A percentile compares a stretch with the other conserved stretches of the same genome.
These are phyloP conservation scores for Prunus kanzakura DNA, from an alignment of 306 rosid genomes.

Conservation along the genomic window DNA sequence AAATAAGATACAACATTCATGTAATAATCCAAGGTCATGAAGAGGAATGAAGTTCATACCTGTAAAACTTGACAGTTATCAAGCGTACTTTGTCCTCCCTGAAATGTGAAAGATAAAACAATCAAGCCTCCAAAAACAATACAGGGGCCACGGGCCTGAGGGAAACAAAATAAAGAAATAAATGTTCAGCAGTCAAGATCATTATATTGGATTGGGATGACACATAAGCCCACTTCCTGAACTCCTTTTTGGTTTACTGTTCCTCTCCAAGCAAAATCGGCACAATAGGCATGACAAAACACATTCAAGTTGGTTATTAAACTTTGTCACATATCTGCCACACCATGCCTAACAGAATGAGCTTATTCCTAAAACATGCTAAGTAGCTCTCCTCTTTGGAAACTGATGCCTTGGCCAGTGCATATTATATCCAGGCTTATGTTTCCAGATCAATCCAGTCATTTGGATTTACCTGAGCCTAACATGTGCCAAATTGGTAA, in stretches of 20 bases:
- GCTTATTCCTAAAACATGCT: neutral
- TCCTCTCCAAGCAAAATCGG: neutral
- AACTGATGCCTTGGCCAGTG: neutral
- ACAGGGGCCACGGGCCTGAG: neutral
- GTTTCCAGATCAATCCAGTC: neutral
- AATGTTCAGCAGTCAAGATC: neutral
- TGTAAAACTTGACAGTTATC: slow-evolving; percentile 93
- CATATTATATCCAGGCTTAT: neutral
- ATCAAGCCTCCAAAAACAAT: slow-evolving; percentile 21
- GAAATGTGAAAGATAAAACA: slow-evolving; percentile 35
- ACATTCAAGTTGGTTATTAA: neutral
- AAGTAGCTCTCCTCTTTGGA: neutral
- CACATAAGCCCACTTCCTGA: neutral
- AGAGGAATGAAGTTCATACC: slow-evolving; percentile 36
- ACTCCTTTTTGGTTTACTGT: neutral
- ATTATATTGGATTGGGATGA: neutral
- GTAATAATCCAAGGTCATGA: slow-evolving; percentile 1
- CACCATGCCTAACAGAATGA: neutral
- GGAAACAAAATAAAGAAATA: neutral
- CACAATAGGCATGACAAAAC: neutral
- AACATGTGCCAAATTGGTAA: neutral
- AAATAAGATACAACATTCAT: neutral
- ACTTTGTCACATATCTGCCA: neutral
- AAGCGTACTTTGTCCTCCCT: slow-evolving; percentile 91
- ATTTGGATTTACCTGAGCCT: neutral